These are phyloP conservation scores for Agastache rugosa DNA, from an alignment of 257 asterid genomes.

Conservation along the genomic window DNA sequence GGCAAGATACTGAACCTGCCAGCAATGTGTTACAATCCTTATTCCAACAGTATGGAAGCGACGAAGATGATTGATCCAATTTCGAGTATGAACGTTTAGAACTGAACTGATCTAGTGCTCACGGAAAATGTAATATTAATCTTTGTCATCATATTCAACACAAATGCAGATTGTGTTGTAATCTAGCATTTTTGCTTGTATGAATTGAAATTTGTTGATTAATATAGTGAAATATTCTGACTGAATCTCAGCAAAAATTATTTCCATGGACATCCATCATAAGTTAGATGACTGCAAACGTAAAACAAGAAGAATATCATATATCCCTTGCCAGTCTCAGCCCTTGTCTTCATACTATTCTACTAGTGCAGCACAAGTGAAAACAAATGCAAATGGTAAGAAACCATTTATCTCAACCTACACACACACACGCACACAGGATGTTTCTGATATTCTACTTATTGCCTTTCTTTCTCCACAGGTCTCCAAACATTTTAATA, in stretches of 20 bases:
- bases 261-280: neutral
- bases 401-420: slow-evolving; percentile 41
- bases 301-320: neutral
- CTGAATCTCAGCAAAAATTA: neutral
- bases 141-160: neutral
- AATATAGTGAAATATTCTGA: neutral
- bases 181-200: neutral
- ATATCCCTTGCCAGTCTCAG: neutral
- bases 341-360: slow-evolving; percentile 2
- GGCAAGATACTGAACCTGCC: slow-evolving; percentile 31
- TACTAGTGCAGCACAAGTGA: slow-evolving; percentile 1
- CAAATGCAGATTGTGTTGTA: neutral
- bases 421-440: neutral
- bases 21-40: slow-evolving; percentile 54
- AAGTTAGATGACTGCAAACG: neutral
- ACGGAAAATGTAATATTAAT: neutral
- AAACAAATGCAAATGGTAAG: slow-evolving; percentile 48
- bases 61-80: slow-evolving; percentile 50
- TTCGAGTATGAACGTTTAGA: neutral
- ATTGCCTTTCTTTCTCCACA: slow-evolving; percentile 89
- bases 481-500: slow-evolving; percentile 82
- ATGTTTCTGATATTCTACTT: slow-evolving; percentile 46
- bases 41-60: slow-evolving; percentile 64
- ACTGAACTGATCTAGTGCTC: neutral
- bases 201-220: neutral